Base-by-base conservation (phyloP, 768 basidiomycete genomes). In the Favolaschia claudopus region DNA sequence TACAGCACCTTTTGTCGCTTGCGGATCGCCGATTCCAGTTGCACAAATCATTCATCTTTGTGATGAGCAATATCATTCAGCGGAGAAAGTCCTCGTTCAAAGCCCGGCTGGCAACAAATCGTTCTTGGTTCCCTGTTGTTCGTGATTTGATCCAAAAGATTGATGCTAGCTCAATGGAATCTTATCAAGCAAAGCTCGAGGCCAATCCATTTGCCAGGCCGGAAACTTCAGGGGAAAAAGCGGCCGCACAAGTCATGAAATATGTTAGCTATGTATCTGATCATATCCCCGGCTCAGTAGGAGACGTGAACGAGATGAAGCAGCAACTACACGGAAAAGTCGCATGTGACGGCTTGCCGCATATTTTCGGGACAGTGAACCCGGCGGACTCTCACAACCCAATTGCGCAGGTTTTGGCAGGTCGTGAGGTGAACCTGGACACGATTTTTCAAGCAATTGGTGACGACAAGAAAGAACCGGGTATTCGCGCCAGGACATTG, bases 351-450 rank as follows among this genome's bases (percentile, higher is more conserved):
- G 64, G 64, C 3, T 25, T 66, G 4, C 64, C 62, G 1, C 42
- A 55, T 47, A 19, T 64, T 3, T 66, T 64, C 33, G 8, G 60
- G 3, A 66, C 64, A 2, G 19, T 66, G 14, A 66, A 66, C 31
- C 64, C 58, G 7, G 4, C 58, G 38, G 62, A 66, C 34, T 33
- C 45, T 3, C 19, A n/a, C n/a, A n/a, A n/a, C n/a, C n/a, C n/a
- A n/a, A n/a, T n/a, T n/a, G n/a, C n/a, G n/a, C n/a, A n/a, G 40
- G 48, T 66, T 2, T 31, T 66, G n/a, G 51, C 57, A 36, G 64
- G 64, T 10, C 24, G 52, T 1, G 58, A 63, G 20, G 39, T 66
- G 36, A 53, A 66, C 39, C 20, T 66, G 12, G 51, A 66, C 27
- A 55, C 49, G 13, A 39, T 63, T 17, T 59, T 64, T 32, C 27